Evolutionary conservation across 306 rosid species (phyloP).

Genomic region (Ceratonia siliqua): DNA sequence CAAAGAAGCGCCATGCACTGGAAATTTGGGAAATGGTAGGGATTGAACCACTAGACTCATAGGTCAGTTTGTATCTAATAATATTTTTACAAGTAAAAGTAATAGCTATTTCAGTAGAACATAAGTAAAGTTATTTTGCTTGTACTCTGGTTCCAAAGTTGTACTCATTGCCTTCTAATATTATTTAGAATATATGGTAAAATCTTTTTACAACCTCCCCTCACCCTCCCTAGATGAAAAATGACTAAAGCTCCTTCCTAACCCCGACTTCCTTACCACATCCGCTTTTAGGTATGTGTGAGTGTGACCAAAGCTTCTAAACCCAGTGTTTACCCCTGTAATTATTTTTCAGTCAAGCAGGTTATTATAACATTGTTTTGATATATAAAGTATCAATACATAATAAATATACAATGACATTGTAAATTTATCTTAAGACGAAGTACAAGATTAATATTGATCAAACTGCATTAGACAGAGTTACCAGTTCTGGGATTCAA

Average conservation of each 20-base stretch:
- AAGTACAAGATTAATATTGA: not conserved
- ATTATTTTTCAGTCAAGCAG: not conserved
- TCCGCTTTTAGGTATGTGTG: not conserved
- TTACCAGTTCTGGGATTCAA: not conserved
- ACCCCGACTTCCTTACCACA: not conserved
- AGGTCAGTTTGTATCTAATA: too few relatives aligned
- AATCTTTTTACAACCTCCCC: not conserved
- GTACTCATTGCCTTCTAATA: not conserved
- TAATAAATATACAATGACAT: not conserved
- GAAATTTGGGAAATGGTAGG: too few relatives aligned
- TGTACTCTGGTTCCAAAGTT: conserved; percentile 7
- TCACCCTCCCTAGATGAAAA: not conserved
- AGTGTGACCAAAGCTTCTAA: not conserved
- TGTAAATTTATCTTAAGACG: not conserved
- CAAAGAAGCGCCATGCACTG: too few relatives aligned
- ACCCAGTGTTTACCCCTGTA: not conserved
- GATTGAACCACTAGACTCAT: too few relatives aligned
- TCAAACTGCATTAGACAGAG: not conserved
- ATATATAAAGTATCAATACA: not conserved
- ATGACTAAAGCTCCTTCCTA: not conserved
- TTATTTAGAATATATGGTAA: too few relatives aligned
- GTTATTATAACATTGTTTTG: not conserved
- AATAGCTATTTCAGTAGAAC: not conserved
- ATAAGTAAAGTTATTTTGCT: not conserved
- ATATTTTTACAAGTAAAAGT: not conserved